These are phyloP conservation scores for Colletotrichum abscissum DNA, from an alignment of 2,329 filamentous ascomycete genomes.

Conservation along the genomic window DNA sequence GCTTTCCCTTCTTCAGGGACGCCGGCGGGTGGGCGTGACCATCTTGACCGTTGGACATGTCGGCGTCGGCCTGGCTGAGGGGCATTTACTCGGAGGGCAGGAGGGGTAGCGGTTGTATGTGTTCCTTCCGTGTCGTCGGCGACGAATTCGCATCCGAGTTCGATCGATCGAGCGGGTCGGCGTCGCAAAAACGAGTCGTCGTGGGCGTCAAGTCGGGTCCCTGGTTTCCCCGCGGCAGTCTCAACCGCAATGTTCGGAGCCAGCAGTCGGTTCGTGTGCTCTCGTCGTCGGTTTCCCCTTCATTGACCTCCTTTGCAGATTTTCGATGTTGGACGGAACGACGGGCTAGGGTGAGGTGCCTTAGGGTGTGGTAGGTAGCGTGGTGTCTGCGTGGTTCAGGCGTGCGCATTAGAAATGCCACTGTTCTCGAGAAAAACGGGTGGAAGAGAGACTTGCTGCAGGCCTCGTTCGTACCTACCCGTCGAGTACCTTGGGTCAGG, in stretches of 20 bases:
- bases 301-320: constrained; percentile 24
- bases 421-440: constrained; percentile 34
- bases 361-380: constrained; percentile 3
- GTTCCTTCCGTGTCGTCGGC: constrained; percentile 23
- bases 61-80: constrained; percentile 53
- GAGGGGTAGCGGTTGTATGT: not conserved
- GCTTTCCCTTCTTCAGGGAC: constrained; percentile 81
- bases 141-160: constrained; percentile 35
- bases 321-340: constrained; percentile 17
- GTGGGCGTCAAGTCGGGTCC: not conserved
- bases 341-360: constrained; percentile 16
- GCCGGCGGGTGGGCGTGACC: constrained; percentile 49
- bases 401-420: constrained; percentile 37
- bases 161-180: constrained; percentile 27
- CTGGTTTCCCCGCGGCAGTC: constrained; percentile 1
- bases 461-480: constrained; percentile 25
- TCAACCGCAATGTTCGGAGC: not conserved
- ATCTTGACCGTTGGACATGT: constrained; percentile 55
- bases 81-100: constrained; percentile 46
- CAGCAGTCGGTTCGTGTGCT: constrained; percentile 8
- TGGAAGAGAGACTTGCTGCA: constrained; percentile 33
- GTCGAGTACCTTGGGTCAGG: constrained; percentile 10
- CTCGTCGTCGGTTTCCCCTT: constrained; percentile 14
- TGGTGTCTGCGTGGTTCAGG: constrained; percentile 22
- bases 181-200: constrained; percentile 28